Base-by-base conservation (phyloP, 129 eudicot genomes). In the Lactuca saligna region DNA sequence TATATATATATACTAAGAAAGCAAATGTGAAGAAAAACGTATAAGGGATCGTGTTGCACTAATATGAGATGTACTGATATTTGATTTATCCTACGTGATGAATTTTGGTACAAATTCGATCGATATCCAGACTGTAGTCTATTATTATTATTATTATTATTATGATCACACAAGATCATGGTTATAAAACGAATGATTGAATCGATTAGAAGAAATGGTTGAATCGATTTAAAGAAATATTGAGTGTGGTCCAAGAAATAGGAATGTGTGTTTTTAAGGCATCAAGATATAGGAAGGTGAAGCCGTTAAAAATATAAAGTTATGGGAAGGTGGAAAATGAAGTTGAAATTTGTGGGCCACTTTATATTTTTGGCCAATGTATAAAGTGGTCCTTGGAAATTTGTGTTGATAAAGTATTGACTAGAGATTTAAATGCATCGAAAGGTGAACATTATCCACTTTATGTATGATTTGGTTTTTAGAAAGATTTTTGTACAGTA, bases 301-400 rank as follows among this genome's bases (percentile, higher is more conserved):
- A 66, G 49, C 13, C 13, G 49, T 65, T 57, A 53, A 75, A 75
- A 42, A 15, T 60, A 54, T 56, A 66, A 57, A 75, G 61, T 33
- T 66, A 57, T 75, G 58, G 66, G 31, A 66, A 65, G 72, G 54
- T 65, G 41, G 8, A 58, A 57, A 49, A 12, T 55, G 60, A 74
- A 46, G 32, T 66, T 74, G 54, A 57, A 55, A 57, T 54, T 65
- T n/a, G 66, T 59, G 54, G 55, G 66, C 46, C 68, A 48, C 68
- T 75, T 75, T 50, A 48, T 37, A 25, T 65, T 41, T 33, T 16
- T 74, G 71, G 56, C 48, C 64, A 41, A 64, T 54, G 73, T 66
- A 66, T 66, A 66, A 49, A 75, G 79, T 75, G 79, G 74, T 75
- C 79, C 79, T 75, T 66, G 62, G 61, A 49, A 65, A 33, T 50